These are phyloP conservation scores for Ligustrum vulgare DNA, from an alignment of 257 asterid species.

Conservation along the genomic window DNA sequence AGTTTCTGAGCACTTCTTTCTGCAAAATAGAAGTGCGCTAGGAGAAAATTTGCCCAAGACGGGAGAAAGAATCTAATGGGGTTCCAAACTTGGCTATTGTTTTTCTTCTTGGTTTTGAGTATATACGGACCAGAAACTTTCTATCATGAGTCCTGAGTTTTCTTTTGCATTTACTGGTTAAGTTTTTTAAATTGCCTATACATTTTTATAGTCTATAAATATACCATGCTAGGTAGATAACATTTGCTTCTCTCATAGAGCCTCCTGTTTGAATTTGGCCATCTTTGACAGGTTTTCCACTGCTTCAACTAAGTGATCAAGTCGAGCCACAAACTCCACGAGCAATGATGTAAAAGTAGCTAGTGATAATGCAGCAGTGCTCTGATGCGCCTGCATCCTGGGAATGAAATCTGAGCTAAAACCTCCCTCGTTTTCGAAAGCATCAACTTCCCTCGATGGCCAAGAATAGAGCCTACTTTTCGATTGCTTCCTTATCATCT, in stretches of 20 bases:
- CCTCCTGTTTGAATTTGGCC: slow-evolving; percentile 56
- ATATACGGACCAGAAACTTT: not conserved
- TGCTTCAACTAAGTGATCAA: slow-evolving; percentile 69
- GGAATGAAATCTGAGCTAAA: slow-evolving; percentile 33
- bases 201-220: not conserved
- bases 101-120: not conserved
- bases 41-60: no score
- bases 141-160: not conserved
- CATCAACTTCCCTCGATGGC: slow-evolving; percentile 64
- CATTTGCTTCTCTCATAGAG: slow-evolving; percentile 10
- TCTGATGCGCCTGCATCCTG: slow-evolving; percentile 48
- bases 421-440: slow-evolving; percentile 42
- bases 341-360: slow-evolving; percentile 63
- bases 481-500: slow-evolving; percentile 56
- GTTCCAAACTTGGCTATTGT: no score
- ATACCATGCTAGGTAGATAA: not conserved
- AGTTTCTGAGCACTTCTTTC: no score
- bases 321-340: slow-evolving; percentile 65
- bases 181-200: not conserved
- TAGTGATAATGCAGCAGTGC: slow-evolving; percentile 53
- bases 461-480: slow-evolving; percentile 55
- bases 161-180: not conserved
- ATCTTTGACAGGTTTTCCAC: slow-evolving; percentile 55
- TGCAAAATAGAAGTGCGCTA: no score
- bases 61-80: no score